These are phyloP conservation scores for Plasmopara muralis DNA, from an alignment of 352 stramenopile species.

Conservation along the genomic window DNA sequence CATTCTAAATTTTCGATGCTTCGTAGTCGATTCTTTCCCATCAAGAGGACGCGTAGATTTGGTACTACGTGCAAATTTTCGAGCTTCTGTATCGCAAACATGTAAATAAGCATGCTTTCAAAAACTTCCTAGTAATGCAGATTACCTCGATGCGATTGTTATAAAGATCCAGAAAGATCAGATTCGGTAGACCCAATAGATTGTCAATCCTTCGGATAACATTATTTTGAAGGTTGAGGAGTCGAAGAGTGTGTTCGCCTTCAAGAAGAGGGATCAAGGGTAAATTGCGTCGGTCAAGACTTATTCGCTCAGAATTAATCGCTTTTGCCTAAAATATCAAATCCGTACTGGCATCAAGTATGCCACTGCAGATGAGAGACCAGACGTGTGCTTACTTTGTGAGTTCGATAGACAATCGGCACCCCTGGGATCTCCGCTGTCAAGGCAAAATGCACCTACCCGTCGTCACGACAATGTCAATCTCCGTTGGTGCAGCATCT, in stretches of 20 bases:
- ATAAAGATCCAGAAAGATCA: constrained; percentile 92
- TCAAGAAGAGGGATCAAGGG: constrained; percentile 79
- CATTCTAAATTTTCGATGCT: constrained; percentile 80
- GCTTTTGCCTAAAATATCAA: constrained; percentile 36
- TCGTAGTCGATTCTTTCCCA: constrained; percentile 83
- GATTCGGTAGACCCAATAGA: constrained; percentile 72
- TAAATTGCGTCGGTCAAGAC: constrained; percentile 83
- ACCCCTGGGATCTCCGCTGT: constrained; percentile 59
- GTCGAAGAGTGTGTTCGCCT: constrained; percentile 80
- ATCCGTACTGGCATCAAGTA: not conserved
- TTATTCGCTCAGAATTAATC: constrained; percentile 79
- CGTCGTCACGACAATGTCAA: constrained; percentile 23
- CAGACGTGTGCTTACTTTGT: constrained; percentile 31
- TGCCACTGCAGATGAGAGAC: not conserved
- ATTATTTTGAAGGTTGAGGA: constrained; percentile 92
- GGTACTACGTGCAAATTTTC: constrained; percentile 73
- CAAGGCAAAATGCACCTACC: constrained; percentile 73
- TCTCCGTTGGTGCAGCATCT: not conserved
- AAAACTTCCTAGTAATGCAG: not conserved
- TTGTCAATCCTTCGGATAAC: constrained; percentile 81
- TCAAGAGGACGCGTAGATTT: constrained; percentile 89
- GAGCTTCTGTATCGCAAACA: constrained; percentile 37
- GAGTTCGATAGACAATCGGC: constrained; percentile 63
- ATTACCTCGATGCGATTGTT: constrained; percentile 86
- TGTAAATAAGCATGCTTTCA: not conserved